These are phyloP conservation scores for Nemania bipapillata DNA, from an alignment of 2,329 filamentous ascomycete species.

Conservation along the genomic window DNA sequence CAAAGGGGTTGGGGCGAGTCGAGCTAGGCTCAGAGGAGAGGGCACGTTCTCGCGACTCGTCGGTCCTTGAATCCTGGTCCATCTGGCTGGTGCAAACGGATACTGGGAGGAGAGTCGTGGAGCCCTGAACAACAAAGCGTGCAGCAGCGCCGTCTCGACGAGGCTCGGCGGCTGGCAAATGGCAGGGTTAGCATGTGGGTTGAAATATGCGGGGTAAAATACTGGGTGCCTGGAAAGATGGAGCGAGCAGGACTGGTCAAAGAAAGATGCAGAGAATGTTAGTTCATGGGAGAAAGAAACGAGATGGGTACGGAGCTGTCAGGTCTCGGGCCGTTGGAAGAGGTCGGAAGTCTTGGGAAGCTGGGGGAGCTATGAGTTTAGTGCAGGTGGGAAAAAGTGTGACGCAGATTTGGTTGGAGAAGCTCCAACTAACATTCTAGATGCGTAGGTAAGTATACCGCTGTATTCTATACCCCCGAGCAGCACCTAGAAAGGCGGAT, in stretches of 20 bases:
- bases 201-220: slow-evolving; percentile 44
- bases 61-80: slow-evolving; percentile 63
- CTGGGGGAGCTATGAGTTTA: slow-evolving; percentile 28
- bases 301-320: slow-evolving; percentile 18
- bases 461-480: neutral
- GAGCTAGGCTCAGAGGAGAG: slow-evolving; percentile 71
- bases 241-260: slow-evolving; percentile 37
- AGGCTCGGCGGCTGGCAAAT: slow-evolving; percentile 61
- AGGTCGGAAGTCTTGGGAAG: slow-evolving; percentile 23
- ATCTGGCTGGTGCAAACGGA: slow-evolving; percentile 60
- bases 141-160: slow-evolving; percentile 61
- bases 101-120: slow-evolving; percentile 56
- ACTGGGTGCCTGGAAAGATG: slow-evolving; percentile 31
- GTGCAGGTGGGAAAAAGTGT: slow-evolving; percentile 27
- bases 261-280: slow-evolving; percentile 37
- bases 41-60: slow-evolving; percentile 67
- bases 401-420: slow-evolving; percentile 35
- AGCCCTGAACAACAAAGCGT: slow-evolving; percentile 60
- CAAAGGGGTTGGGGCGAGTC: slow-evolving; percentile 72
- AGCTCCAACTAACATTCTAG: slow-evolving; percentile 23
- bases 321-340: slow-evolving; percentile 25
- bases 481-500: neutral
- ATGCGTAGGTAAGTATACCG: neutral
- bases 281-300: slow-evolving; percentile 36
- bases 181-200: slow-evolving; percentile 69